A percentile compares a stretch with the other conserved stretches of the same genome.
phyloP scores from a whole-genome alignment of 805 yeast genomes.

The Cyberlindnera mycetangii region DNA sequence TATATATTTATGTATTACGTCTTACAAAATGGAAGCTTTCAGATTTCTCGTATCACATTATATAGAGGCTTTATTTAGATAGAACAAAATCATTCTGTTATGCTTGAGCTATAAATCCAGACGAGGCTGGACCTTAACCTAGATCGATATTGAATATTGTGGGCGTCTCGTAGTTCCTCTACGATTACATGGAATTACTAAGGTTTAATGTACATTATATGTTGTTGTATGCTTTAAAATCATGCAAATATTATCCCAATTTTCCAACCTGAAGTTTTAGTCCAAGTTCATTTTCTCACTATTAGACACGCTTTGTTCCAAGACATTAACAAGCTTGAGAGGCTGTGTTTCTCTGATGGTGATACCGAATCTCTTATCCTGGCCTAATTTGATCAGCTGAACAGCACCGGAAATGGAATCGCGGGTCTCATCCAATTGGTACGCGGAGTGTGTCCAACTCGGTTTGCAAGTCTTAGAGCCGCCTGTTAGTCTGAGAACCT shows the following conservation, averaged over 20 bases:
- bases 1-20: too few species aligned
- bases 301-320: conserved; percentile 2
- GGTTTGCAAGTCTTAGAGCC: conserved; percentile 68
- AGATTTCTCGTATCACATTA: too few species aligned
- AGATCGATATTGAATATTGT: neutral
- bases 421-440: conserved; percentile 52
- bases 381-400: conserved; percentile 55
- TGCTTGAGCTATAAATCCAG: too few species aligned
- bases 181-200: too few species aligned
- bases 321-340: conserved; percentile 34
- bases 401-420: conserved; percentile 42
- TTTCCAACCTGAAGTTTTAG: conserved; percentile 1
- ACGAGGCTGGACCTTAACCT: too few species aligned
- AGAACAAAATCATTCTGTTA: too few species aligned
- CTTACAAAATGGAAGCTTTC: too few species aligned
- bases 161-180: too few species aligned
- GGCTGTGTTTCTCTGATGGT: conserved; percentile 62
- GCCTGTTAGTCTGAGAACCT: conserved; percentile 77
- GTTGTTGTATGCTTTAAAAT: conserved; percentile 2
- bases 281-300: conserved; percentile 20
- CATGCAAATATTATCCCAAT: conserved; percentile 1
- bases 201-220: conserved; percentile 1
- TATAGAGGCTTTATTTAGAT: too few species aligned
- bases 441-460: conserved; percentile 84
- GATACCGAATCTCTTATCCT: conserved; percentile 70